Evolutionary conservation across 345 rosid species (phyloP).

Genomic region (Gossypium rotundifolium): DNA sequence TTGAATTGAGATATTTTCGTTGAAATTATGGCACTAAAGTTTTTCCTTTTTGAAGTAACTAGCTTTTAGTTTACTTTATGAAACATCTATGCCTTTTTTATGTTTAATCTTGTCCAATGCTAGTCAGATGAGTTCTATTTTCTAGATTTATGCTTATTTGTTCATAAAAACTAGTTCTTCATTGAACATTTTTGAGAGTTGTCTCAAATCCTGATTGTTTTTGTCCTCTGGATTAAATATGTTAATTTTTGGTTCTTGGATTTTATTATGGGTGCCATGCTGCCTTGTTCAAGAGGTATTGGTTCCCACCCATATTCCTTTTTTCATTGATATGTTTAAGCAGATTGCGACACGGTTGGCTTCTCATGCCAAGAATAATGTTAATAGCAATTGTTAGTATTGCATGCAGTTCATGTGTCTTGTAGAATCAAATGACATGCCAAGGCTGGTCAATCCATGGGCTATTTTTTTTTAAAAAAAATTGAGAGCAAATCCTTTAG

Average conservation of each 20-base stretch:
- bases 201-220: background rate
- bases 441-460: background rate
- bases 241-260: background rate
- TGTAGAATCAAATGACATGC: background rate
- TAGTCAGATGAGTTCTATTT: background rate
- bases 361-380: background rate
- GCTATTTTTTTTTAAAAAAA: background rate
- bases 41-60: background rate
- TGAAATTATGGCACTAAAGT: background rate
- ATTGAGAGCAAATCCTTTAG: too few relatives aligned
- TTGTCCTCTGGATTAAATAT: background rate
- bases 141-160: background rate
- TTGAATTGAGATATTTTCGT: background rate
- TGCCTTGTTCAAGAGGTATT: background rate
- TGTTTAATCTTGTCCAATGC: background rate
- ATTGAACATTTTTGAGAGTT: background rate
- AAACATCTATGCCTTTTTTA: background rate
- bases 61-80: background rate
- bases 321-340: background rate
- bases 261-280: background rate
- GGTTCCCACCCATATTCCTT: background rate
- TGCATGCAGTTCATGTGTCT: background rate
- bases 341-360: background rate
- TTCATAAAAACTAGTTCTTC: background rate
- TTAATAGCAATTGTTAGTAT: background rate